These are phyloP conservation scores for Kwoniella europaea DNA, from an alignment of 768 basidiomycete genomes.

Conservation along the genomic window DNA sequence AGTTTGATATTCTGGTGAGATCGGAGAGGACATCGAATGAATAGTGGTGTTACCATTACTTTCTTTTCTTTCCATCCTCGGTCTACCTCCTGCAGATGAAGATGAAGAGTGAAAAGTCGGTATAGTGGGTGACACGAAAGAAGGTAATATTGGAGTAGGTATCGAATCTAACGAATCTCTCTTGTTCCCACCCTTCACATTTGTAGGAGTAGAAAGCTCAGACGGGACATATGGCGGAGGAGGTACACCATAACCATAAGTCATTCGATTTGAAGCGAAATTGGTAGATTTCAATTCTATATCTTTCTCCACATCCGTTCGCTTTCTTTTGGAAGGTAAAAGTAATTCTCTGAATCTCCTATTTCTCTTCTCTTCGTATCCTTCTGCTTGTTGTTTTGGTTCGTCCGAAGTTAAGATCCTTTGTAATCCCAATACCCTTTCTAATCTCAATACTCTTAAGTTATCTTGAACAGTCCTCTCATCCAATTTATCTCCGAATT, in stretches of 20 bases:
- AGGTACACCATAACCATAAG: slow-evolving; percentile 1
- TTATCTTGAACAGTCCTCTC: slow-evolving; percentile 29
- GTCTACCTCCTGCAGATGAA: neutral
- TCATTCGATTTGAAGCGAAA: slow-evolving; percentile 5
- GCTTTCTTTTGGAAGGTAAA: slow-evolving; percentile 15
- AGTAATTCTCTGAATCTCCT: slow-evolving; percentile 24
- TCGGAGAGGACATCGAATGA: slow-evolving; percentile 16
- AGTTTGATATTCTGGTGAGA: slow-evolving; percentile 1
- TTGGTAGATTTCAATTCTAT: slow-evolving; percentile 14
- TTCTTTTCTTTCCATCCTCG: neutral
- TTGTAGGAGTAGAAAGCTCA: neutral
- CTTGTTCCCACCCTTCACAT: neutral
- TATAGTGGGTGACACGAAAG: slow-evolving; percentile 4
- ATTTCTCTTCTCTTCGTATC: slow-evolving; percentile 20
- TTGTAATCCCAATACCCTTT: slow-evolving; percentile 38
- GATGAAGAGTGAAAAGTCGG: neutral
- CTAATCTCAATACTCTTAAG: slow-evolving; percentile 25
- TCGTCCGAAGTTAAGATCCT: slow-evolving; percentile 17
- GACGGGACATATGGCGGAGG: slow-evolving; percentile 23
- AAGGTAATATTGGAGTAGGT: slow-evolving; percentile 12
- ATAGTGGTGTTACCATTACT: slow-evolving; percentile 3
- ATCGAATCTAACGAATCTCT: slow-evolving; percentile 21
- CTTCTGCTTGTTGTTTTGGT: neutral
- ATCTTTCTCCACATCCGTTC: slow-evolving; percentile 6
- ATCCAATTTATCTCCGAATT: slow-evolving; percentile 45